A percentile compares a stretch with the other conserved stretches of the same genome.
Evolutionary conservation across 1,139 yeast genomes (phyloP).

Genomic region (Zygoascus hellenicus): DNA sequence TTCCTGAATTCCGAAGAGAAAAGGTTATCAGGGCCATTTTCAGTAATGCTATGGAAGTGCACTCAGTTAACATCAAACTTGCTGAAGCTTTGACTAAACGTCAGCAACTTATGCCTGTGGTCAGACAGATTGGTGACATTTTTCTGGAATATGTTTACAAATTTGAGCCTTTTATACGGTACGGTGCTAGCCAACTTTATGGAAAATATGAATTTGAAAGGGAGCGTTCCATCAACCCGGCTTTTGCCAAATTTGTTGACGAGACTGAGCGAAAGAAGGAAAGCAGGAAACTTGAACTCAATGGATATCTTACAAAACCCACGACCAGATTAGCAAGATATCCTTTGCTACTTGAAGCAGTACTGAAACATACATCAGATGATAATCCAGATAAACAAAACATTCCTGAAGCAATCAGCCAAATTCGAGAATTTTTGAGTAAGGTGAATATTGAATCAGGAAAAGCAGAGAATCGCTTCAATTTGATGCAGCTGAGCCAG

Average conservation of each 20-base stretch:
- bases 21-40: slow-evolving; percentile 88
- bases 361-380: slow-evolving; percentile 72
- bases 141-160: slow-evolving; percentile 76
- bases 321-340: slow-evolving; percentile 95
- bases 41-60: slow-evolving; percentile 82
- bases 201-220: slow-evolving; percentile 95
- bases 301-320: slow-evolving; percentile 91
- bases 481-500: slow-evolving; percentile 80
- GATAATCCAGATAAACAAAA: slow-evolving; percentile 70
- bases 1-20: slow-evolving; percentile 84
- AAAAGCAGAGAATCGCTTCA: slow-evolving; percentile 88
- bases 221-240: slow-evolving; percentile 83
- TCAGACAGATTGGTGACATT: slow-evolving; percentile 80
- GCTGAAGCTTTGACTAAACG: slow-evolving; percentile 87
- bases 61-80: slow-evolving; percentile 72
- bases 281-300: slow-evolving; percentile 82
- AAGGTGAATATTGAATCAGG: slow-evolving; percentile 89
- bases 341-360: slow-evolving; percentile 76
- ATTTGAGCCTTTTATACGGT: slow-evolving; percentile 87
- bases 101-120: slow-evolving; percentile 83
- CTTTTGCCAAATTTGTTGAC: slow-evolving; percentile 87
- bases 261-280: slow-evolving; percentile 88
- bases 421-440: slow-evolving; percentile 67
- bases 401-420: slow-evolving; percentile 66
- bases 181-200: slow-evolving; percentile 94